phyloP scores from a whole-genome alignment of 2,329 filamentous ascomycete genomes.

The Sarocladium oryzae region DNA sequence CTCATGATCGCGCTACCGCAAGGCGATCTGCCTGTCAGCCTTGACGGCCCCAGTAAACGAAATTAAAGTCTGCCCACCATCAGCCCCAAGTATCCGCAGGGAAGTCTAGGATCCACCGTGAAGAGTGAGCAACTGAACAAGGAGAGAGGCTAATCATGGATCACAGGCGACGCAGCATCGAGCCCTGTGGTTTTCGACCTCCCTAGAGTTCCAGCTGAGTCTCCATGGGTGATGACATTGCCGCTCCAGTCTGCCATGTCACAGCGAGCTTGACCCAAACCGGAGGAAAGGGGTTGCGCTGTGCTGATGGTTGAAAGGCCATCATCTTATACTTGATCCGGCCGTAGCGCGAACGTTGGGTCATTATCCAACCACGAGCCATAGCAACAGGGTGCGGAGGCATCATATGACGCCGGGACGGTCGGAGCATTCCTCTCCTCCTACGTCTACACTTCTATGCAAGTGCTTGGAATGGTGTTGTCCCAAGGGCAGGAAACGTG shows the following conservation, averaged over 20 bases:
- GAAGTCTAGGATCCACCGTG: background rate
- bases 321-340: background rate
- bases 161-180: background rate
- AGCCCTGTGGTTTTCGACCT: background rate
- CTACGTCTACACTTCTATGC: background rate
- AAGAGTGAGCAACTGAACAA: background rate
- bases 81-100: background rate
- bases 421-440: conserved; percentile 2
- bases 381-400: background rate
- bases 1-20: background rate
- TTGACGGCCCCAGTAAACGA: background rate
- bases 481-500: background rate
- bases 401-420: background rate
- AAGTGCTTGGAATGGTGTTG: background rate
- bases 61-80: conserved; percentile 4
- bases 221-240: background rate
- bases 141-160: too few relatives aligned
- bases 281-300: background rate
- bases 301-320: background rate
- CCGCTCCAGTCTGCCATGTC: background rate
- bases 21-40: background rate
- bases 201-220: background rate
- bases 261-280: background rate
- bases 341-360: background rate
- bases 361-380: background rate